Base-by-base conservation (phyloP, 345 rosid genomes). In the Acer campestre region DNA sequence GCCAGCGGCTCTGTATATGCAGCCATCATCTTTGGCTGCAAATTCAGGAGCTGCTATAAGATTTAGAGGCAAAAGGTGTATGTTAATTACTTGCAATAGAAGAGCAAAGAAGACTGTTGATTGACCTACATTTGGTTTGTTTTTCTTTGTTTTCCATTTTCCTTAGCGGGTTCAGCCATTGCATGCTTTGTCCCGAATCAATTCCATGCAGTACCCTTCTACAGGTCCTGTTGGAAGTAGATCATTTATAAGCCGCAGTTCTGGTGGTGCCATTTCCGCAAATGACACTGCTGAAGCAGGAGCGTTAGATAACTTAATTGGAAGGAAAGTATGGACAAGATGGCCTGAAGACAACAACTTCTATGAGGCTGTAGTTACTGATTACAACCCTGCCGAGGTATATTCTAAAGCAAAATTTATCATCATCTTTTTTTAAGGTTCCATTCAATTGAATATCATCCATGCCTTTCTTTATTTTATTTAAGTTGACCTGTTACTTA, bases 311-410 rank as follows among this genome's bases (percentile, higher is more conserved):
- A 80, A 82, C 48, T 82, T 90, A 64, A 78, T 96, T 64, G 99
- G 99, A 77, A 91, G 88, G 87, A 91, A 86, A 86, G 94, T 94
- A n/a, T 90, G 97, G 99, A 96, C 99, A 61, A 92, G 88, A 81
- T 96, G 99, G 98, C 99, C 99, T 68, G 98, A 88, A 61, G 99
- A 96, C 79, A 92, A 94, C 81, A 85, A 68, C 83, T 96, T 94
- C 81, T 96, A 96, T 67, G 92, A 92, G 88, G 99, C 99, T 80
- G 89, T 90, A 75, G 89, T 96, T 72, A 91, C 97, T n/a, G 89
- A 90, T 68, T 90, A 91, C 80, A 92, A 94, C 72, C 87, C 92
- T 71, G 75, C 68, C 1, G 95, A 94, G 88, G 99, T 92, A 88
- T 75, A 75, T 67, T 29, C 56, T 27, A 77, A 40, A 81, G 20